Base-by-base conservation (phyloP, 1,139 yeast genomes). In the Suhomyces kunorum region DNA sequence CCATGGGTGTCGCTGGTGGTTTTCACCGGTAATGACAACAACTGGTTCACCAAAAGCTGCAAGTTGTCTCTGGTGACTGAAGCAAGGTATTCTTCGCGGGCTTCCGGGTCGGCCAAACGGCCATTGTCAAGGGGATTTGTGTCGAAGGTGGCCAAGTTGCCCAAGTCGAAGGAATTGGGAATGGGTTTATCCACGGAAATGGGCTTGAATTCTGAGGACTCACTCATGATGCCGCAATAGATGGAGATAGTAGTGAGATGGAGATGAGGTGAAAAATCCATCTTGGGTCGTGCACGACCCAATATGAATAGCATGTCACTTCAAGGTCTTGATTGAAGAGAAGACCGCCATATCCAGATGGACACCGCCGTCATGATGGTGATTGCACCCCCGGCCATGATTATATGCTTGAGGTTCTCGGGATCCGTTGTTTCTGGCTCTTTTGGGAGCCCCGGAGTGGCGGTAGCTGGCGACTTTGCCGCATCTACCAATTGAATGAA, bases 401-500 rank as follows among this genome's bases (percentile, higher is more conserved):
- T 42, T n/a, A 65, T 38, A 33, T 75, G 61, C 68, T 75, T 49
- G 64, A 78, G 58, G 63, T 81, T 58, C 50, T 71, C 69, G 56
- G 63, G 55, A 49, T 70, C 56, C 1, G 69, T 68, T 2, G 69
- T 62, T 24, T 81, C 80, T 0, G 80, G 80, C 36, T 84, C 92
- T 2, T 81, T 81, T 34, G 84, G 90, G 20, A 87, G 66, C 0
- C 87, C 86, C 0, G 97, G 95, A 0, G 98, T 90, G 4, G 88
- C 86, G 9, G 74, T 61, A 32, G 81, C 78, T 0, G 98, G 98
- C 28, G 66, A 66, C 46, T 83, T 79, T 0, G 98, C 96, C 0
- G 95, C 95, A 53, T 88, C 95, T 0, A 90, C 95, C 28, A 92
- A 63, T 54, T 87, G 95, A 16, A 86, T 83, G 59, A 90, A 87